Evolutionary conservation across 495 filamentous ascomycete species (phyloP).

Genomic region (Hypoxylon crocopeplum): DNA sequence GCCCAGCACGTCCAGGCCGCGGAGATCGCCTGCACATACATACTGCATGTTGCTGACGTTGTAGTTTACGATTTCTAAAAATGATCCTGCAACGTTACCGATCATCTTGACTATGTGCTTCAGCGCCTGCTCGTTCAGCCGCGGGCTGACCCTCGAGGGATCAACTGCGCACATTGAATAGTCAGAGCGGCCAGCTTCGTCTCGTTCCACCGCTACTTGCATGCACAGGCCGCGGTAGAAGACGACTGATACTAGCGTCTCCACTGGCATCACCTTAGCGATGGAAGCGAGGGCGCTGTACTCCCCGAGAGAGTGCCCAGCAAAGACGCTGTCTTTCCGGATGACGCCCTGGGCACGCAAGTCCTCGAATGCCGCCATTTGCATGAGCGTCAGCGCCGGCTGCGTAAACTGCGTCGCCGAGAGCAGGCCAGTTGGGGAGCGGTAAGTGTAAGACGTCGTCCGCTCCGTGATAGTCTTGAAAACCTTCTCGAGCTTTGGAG

Average conservation of each 20-base stretch:
- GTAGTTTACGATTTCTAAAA: constrained; percentile 91
- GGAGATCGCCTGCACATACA: constrained; percentile 86
- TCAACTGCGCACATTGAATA: constrained; percentile 93
- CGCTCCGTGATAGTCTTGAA: constrained; percentile 85
- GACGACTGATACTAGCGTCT: constrained; percentile 86
- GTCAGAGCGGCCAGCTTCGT: constrained; percentile 79
- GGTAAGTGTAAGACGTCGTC: constrained; percentile 85
- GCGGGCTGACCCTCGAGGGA: constrained; percentile 82
- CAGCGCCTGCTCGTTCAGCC: constrained; percentile 87
- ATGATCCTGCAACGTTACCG: constrained; percentile 75
- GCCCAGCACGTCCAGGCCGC: constrained; percentile 81
- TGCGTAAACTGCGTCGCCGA: constrained; percentile 93
- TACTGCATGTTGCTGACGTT: constrained; percentile 93
- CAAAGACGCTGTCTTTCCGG: constrained; percentile 83
- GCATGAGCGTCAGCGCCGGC: constrained; percentile 89
- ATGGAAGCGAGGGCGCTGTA: constrained; percentile 88
- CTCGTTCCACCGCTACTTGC: constrained; percentile 91
- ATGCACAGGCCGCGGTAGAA: constrained; percentile 94
- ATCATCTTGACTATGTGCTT: constrained; percentile 87
- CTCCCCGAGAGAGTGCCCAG: constrained; percentile 88
- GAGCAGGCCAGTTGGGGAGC: constrained; percentile 81
- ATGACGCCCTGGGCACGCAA: constrained; percentile 85
- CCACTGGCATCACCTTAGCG: constrained; percentile 91
- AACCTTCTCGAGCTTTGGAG: constrained; percentile 87
- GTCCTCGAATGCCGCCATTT: constrained; percentile 90